Conservation (phyloP, 805 yeast species). For the Pichia occidentalis region DNA sequence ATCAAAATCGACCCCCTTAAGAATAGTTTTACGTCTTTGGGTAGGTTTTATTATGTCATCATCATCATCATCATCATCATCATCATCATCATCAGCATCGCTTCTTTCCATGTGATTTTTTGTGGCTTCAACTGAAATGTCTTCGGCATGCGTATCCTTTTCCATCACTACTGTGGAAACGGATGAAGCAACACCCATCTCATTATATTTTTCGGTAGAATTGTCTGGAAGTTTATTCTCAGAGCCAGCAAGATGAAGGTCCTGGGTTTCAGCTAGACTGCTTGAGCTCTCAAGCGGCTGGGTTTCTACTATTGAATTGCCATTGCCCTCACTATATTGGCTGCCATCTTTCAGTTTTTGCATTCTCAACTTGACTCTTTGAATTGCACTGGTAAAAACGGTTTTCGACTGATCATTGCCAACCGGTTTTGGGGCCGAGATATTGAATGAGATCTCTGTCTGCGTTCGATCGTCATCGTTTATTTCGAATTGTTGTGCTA, state of each 20-base stretch:
- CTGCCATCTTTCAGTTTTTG: conserved; percentile 1
- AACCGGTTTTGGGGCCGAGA: too few species aligned
- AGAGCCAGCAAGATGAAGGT: too few species aligned
- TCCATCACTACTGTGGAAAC: too few species aligned
- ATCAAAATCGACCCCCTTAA: not conserved
- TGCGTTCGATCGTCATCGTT: not conserved
- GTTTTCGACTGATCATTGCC: too few species aligned
- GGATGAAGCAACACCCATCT: too few species aligned
- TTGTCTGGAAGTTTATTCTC: too few species aligned
- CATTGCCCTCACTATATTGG: too few species aligned
- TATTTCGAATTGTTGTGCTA: conserved; percentile 9
- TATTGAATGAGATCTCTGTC: too few species aligned
- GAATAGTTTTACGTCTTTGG: not conserved
- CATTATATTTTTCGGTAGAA: too few species aligned
- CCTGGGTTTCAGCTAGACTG: too few species aligned
- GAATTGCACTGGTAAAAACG: conserved; percentile 3
- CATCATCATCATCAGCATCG: conserved; percentile 1
- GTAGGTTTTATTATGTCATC: conserved; percentile 4
- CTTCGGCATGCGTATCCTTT: too few species aligned
- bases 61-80: conserved; percentile 11
- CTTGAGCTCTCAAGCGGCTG: not conserved
- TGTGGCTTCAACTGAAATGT: not conserved
- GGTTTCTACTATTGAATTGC: not conserved
- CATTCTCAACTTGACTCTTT: conserved; percentile 2
- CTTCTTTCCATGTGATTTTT: not conserved